Evolutionary conservation across 2,329 filamentous ascomycete species (phyloP).

Genomic region (Nannizziopsis arthrosporioides): DNA sequence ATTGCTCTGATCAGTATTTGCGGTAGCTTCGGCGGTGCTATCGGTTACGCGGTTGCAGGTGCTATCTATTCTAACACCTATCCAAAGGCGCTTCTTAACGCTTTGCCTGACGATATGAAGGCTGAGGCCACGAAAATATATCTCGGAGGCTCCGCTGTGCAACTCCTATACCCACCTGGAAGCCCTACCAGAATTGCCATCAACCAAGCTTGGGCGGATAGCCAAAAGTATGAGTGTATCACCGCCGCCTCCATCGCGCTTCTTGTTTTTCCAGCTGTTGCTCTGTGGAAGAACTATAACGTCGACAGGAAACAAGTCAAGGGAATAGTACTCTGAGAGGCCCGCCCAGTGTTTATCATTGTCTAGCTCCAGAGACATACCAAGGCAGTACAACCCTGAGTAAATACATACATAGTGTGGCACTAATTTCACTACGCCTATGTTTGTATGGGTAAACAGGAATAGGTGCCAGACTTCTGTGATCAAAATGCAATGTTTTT

Average conservation of each 20-base stretch:
- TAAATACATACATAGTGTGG: no score
- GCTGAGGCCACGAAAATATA: slow-evolving; percentile 14
- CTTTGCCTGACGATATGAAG: slow-evolving; percentile 17
- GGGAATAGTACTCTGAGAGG: slow-evolving; percentile 29
- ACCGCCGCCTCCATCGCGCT: slow-evolving; percentile 20
- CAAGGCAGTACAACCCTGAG: no score
- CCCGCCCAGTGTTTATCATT: no score
- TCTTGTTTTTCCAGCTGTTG: slow-evolving; percentile 25
- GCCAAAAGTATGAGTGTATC: slow-evolving; percentile 34
- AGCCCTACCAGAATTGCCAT: slow-evolving; percentile 35
- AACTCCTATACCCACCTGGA: slow-evolving; percentile 28
- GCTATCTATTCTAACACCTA: slow-evolving; percentile 25
- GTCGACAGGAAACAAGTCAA: slow-evolving; percentile 35
- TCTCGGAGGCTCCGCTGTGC: slow-evolving; percentile 17
- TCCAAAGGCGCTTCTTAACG: slow-evolving; percentile 12
- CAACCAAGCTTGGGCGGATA: slow-evolving; percentile 35
- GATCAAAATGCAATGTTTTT: no score
- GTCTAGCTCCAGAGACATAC: not conserved
- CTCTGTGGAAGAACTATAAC: slow-evolving; percentile 40
- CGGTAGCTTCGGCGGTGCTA: slow-evolving; percentile 22
- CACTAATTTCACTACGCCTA: no score
- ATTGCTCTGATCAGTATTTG: slow-evolving; percentile 22
- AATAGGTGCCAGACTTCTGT: no score
- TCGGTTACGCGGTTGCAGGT: slow-evolving; percentile 21
- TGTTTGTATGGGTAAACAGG: no score